Evolutionary conservation across 2,329 filamentous ascomycete species (phyloP), one percentile per base, ranked within the genome.

Genomic region (Aspergillus unguis): DNA sequence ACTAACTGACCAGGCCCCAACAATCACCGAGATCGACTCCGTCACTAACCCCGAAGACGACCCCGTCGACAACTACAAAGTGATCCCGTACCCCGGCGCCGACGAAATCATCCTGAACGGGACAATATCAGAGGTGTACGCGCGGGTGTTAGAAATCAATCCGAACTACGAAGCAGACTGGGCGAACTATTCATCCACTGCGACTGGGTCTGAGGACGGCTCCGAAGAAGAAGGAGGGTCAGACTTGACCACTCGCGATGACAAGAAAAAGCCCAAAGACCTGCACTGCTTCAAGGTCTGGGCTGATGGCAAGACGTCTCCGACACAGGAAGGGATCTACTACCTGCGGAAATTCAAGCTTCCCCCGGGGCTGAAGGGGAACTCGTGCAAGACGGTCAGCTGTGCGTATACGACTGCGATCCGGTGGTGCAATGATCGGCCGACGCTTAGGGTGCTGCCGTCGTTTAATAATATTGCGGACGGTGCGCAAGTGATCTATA

Each of bases 81-180:
- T 45, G 10, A 11, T 3, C 3, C 32, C 43, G 23, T 36, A 26
- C 25, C 43, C 43, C 6, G 46, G 17, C 6, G 46, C 36, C 5
- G 11, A 28, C 6, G n/a, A 32, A 4, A 31, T 48, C 29, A 26
- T 9, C 37, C 37, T 48, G 3, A 41, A n/a, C 28, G 46, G 46
- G 8, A 48, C 46, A 10, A 10, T 33, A 5, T 17, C 32, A 5
- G 36, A 41, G 7, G 46, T 48, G 5, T 35, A 48, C 10, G 46
- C 36, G 4, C 28, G 42, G 23, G 9, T 42, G 6, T 2, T 32
- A 2, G 23, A 41, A 5, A 42, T 48, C 23, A 48, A 48, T 23
- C 23, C 46, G 26, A 48, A 42, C 29, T 48, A 48, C 46, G 46
- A 48, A 25, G 33, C 6, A 4, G 44, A 46, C 33, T 46, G 44